phyloP scores from a whole-genome alignment of 257 asterid genomes.

The Avicennia marina region DNA sequence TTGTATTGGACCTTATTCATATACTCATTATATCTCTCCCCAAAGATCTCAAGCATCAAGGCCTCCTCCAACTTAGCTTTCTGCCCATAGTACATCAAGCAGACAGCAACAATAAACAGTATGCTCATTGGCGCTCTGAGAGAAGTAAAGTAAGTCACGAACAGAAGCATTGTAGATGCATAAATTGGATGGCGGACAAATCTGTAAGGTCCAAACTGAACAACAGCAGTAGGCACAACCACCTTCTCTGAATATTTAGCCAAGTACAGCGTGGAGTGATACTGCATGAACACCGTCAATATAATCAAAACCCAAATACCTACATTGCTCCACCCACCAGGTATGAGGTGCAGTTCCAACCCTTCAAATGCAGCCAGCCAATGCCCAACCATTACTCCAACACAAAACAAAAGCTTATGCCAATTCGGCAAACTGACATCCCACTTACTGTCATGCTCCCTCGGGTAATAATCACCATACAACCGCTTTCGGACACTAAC shows the following conservation, averaged over 20 bases:
- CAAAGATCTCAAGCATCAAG: conserved; percentile 67
- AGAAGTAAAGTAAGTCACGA: conserved; percentile 64
- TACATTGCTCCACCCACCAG: conserved; percentile 74
- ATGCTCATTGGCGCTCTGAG: conserved; percentile 77
- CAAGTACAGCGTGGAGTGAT: conserved; percentile 70
- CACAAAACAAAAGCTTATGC: conserved; percentile 61
- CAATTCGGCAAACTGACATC: conserved; percentile 61
- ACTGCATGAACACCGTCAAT: conserved; percentile 62
- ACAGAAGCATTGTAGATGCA: conserved; percentile 87
- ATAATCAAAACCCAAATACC: conserved; percentile 61
- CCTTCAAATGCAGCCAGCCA: conserved; percentile 95
- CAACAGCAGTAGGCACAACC: conserved; percentile 91
- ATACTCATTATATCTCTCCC: conserved; percentile 63
- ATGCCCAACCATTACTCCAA: conserved; percentile 65
- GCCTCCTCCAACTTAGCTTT: conserved; percentile 84
- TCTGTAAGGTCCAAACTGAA: conserved; percentile 90
- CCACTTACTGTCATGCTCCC: conserved; percentile 78
- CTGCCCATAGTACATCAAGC: conserved; percentile 61
- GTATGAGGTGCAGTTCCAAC: conserved; percentile 69
- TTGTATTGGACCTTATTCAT: conserved; percentile 59
- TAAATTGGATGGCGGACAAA: conserved; percentile 89
- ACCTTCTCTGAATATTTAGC: conserved; percentile 95
- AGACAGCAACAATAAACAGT: conserved; percentile 40
- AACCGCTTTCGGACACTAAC: conserved; percentile 61
- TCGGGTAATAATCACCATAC: conserved; percentile 69